A percentile compares a stretch with the other conserved stretches of the same genome.
phyloP scores from a whole-genome alignment of 2,329 filamentous ascomycete species.

The Sporothrix sp. region DNA sequence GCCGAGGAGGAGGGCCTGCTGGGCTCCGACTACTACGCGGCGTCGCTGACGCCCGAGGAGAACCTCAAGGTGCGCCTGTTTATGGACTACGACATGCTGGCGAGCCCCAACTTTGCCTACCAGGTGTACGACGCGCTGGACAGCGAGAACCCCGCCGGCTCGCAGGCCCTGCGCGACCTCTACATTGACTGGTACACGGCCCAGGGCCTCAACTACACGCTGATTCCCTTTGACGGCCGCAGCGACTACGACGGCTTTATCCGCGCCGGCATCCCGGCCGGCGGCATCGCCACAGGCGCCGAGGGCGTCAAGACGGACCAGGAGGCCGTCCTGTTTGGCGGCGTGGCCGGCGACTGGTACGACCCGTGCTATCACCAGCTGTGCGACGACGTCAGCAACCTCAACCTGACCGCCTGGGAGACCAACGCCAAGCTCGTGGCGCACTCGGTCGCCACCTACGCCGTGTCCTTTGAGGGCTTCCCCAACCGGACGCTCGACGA shows the following conservation, averaged over 20 bases:
- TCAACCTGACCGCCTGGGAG: slow-evolving; percentile 52
- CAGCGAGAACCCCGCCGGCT: slow-evolving; percentile 58
- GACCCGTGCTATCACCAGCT: slow-evolving; percentile 54
- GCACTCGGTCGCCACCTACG: slow-evolving; percentile 62
- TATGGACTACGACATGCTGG: slow-evolving; percentile 64
- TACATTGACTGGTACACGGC: slow-evolving; percentile 58
- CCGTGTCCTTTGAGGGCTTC: slow-evolving; percentile 54
- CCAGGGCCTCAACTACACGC: slow-evolving; percentile 54
- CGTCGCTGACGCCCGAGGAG: slow-evolving; percentile 44
- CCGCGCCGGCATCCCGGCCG: slow-evolving; percentile 59
- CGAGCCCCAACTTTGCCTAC: slow-evolving; percentile 55
- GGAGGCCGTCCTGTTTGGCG: slow-evolving; percentile 60
- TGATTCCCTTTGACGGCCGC: slow-evolving; percentile 67
- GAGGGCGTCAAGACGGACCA: slow-evolving; percentile 64
- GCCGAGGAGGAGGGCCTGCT: slow-evolving; percentile 58
- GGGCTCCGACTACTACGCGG: slow-evolving; percentile 53
- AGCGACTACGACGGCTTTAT: slow-evolving; percentile 76
- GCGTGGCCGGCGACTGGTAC: slow-evolving; percentile 50
- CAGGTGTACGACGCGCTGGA: slow-evolving; percentile 66
- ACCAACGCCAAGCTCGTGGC: slow-evolving; percentile 58
- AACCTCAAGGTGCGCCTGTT: slow-evolving; percentile 54
- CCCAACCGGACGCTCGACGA: slow-evolving; percentile 38
- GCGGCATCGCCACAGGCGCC: slow-evolving; percentile 68
- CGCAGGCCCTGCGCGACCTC: slow-evolving; percentile 56
- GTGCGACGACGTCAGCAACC: slow-evolving; percentile 48